Percentiles rank a stretch among this genome's conserved stretches.
These are phyloP conservation scores for Hortiboletus campestris DNA, from an alignment of 768 basidiomycete genomes.

Conservation along the genomic window DNA sequence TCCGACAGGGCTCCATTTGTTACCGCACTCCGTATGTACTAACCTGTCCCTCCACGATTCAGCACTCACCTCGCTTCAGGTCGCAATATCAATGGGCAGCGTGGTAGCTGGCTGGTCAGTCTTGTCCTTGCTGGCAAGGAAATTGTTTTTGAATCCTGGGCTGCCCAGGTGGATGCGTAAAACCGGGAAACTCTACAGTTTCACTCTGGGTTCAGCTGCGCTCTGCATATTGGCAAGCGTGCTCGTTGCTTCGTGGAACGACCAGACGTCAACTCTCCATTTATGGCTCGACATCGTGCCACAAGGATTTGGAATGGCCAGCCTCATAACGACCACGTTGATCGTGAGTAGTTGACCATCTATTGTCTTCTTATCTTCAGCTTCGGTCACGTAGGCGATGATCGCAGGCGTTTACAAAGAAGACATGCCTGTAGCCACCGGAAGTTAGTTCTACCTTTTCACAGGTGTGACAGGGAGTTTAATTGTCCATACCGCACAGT, in stretches of 20 bases:
- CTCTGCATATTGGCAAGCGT: slow-evolving; percentile 58
- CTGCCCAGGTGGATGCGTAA: slow-evolving; percentile 70
- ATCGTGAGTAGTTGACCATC: slow-evolving; percentile 54
- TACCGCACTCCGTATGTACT: slow-evolving; percentile 80
- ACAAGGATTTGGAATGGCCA: slow-evolving; percentile 82
- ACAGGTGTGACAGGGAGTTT: slow-evolving; percentile 6
- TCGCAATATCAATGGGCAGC: slow-evolving; percentile 81
- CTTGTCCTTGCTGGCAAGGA: slow-evolving; percentile 3
- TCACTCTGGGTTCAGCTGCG: slow-evolving; percentile 66
- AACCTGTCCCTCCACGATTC: slow-evolving; percentile 2
- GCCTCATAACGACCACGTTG: slow-evolving; percentile 80
- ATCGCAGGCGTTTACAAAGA: slow-evolving; percentile 77
- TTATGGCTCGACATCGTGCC: slow-evolving; percentile 79
- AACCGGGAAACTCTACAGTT: slow-evolving; percentile 81
- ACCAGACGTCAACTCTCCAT: slow-evolving; percentile 55
- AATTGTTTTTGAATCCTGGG: slow-evolving; percentile 5
- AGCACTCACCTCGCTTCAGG: slow-evolving; percentile 39
- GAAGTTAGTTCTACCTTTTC: slow-evolving; percentile 56
- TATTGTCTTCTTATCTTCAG: slow-evolving; percentile 4
- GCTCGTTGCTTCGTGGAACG: slow-evolving; percentile 66
- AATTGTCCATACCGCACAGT: slow-evolving; percentile 46
- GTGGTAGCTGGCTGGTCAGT: slow-evolving; percentile 83
- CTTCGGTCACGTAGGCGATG: slow-evolving; percentile 60
- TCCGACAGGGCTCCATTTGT: slow-evolving; percentile 70
- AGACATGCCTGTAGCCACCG: slow-evolving; percentile 86